phyloP scores from a whole-genome alignment of 495 filamentous ascomycete genomes.

The Hyaloscypha variabilis region DNA sequence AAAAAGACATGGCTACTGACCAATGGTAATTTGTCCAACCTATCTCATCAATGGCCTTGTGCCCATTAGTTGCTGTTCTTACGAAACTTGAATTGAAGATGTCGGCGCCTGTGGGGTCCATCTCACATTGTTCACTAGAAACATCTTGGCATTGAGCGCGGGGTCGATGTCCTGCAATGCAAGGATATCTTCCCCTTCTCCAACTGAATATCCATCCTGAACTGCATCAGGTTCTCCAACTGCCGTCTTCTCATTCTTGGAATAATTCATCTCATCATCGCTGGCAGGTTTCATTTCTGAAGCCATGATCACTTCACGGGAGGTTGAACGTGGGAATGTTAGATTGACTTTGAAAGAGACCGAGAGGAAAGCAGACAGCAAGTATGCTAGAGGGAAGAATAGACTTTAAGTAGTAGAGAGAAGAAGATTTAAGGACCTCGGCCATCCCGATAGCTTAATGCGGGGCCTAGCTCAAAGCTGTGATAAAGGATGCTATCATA shows the following conservation, averaged over 20 bases:
- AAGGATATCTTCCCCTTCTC: slow-evolving; percentile 50
- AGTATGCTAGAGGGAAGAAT: not conserved
- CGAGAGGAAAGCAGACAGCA: not conserved
- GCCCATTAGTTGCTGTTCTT: slow-evolving; percentile 5
- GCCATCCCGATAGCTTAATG: slow-evolving; percentile 16
- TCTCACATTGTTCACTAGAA: slow-evolving; percentile 68
- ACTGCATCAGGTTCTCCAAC: slow-evolving; percentile 6
- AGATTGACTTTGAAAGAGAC: not conserved
- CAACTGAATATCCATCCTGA: slow-evolving; percentile 24
- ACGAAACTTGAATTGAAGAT: not conserved
- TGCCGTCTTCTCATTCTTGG: slow-evolving; percentile 23
- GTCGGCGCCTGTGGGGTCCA: slow-evolving; percentile 3
- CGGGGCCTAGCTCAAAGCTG: not conserved
- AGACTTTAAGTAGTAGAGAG: slow-evolving; percentile 8
- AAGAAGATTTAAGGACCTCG: not conserved
- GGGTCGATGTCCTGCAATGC: slow-evolving; percentile 55
- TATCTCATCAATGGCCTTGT: slow-evolving; percentile 71
- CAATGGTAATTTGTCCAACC: slow-evolving; percentile 69
- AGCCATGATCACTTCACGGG: not conserved
- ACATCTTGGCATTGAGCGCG: slow-evolving; percentile 69
- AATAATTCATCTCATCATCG: slow-evolving; percentile 3
- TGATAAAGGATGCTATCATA: slow-evolving; percentile 2
- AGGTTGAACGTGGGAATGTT: not conserved
- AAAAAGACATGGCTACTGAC: slow-evolving; percentile 32
- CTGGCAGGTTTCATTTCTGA: not conserved